Evolutionary conservation across 2,329 filamentous ascomycete species (phyloP), one percentile per base, ranked within the genome.

Genomic region (Colletotrichum tanaceti): DNA sequence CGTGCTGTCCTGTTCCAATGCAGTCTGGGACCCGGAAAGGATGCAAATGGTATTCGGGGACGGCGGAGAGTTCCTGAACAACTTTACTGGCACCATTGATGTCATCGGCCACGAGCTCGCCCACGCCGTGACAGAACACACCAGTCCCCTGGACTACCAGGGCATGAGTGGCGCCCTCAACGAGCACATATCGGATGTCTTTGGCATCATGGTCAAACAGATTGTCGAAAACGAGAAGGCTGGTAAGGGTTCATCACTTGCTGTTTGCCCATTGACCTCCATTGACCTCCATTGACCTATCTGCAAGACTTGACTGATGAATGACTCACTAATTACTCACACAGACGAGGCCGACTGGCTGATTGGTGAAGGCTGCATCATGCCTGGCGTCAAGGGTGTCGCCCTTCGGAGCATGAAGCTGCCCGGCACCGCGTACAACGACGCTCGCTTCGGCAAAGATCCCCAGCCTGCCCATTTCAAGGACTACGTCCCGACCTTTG

Each of bases 81-180:
- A 84, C 75, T 87, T 88, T 74, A 83, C 84, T 2, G 80, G 80
- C 35, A 83, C 79, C 64, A 77, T 87, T 38, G 86, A 88, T 70
- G 85, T 88, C 61, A 87, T 88, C 64, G 86, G 84, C 3, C 86
- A 88, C 71, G 86, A 88, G 71, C 76, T 88, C 22, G 87, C 85
- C 44, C 86, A 88, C 72, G 86, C 84, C 35, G 79, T 89, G 22
- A 85, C 82, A 0, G 81, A 87, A 71, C 78, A 85, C 73, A 84
- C 83, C 3, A 81, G 80, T 13, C 81, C 82, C 1, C 80, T 89
- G 10, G 76, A 82, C 58, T 88, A 88, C 73, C 71, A 75, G n/a
- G 81, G 79, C 44, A 83, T 88, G 73, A 77, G 83, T 16, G 86
- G 86, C 20, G 86, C 86, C 16, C 77, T 89, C 46, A 88, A 88